These are phyloP conservation scores for Prorocentrum cordatum DNA, from an alignment of 169 alveolate genomes.

Conservation along the genomic window DNA sequence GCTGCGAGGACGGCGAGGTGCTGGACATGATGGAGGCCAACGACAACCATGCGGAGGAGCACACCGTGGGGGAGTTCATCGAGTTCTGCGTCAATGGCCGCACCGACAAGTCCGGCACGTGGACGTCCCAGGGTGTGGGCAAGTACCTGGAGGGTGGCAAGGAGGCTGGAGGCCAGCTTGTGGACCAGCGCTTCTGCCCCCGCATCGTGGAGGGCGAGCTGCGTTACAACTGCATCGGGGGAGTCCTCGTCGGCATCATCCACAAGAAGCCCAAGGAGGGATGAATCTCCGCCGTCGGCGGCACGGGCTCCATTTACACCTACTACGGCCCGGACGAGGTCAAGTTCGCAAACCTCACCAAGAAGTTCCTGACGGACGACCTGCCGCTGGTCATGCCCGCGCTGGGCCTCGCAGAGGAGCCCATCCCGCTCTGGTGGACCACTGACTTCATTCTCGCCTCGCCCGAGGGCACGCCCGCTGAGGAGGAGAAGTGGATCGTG, in stretches of 20 bases:
- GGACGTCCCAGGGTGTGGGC: constrained; percentile 1
- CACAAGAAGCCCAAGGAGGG: not conserved
- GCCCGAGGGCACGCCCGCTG: constrained; percentile 13
- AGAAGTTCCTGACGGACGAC: not conserved
- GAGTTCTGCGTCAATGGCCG: constrained; percentile 37
- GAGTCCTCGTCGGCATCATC: not conserved
- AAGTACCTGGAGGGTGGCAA: not conserved
- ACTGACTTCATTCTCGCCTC: constrained; percentile 35
- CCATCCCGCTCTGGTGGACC: constrained; percentile 35
- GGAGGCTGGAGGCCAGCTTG: not conserved
- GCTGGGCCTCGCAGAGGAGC: constrained; percentile 14
- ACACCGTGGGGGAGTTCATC: constrained; percentile 14
- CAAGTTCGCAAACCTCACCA: not conserved
- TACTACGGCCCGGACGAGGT: too few species aligned
- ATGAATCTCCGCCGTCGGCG: not conserved
- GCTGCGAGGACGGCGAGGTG: not conserved
- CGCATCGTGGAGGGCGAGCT: not conserved
- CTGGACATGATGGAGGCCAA: not conserved
- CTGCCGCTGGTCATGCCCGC: constrained; percentile 49
- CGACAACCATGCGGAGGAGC: constrained; percentile 5
- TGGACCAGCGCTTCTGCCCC: not conserved
- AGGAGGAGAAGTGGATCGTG: not conserved
- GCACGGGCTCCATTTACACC: too few species aligned
- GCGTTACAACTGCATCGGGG: not conserved
- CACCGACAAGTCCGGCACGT: constrained; percentile 8